These are phyloP conservation scores for Aristolochia fimbriata DNA, from an alignment of 164 flowering plant species.

Conservation along the genomic window DNA sequence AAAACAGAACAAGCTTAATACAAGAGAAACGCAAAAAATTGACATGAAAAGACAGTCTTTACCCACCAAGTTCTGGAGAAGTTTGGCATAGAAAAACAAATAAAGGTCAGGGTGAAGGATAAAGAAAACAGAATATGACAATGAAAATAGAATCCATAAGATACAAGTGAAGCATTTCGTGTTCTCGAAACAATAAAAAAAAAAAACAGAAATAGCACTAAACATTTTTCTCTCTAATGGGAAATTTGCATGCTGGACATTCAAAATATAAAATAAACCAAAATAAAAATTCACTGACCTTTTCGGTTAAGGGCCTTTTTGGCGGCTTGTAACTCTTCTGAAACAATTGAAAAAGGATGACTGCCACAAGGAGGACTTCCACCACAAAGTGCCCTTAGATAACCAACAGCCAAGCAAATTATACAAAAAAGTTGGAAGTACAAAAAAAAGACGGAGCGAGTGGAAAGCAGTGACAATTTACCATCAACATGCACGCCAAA, in stretches of 20 bases:
- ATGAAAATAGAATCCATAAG: neutral
- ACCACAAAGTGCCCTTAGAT: constrained; percentile 76
- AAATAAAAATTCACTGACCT: constrained; percentile 21
- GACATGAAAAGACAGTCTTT: neutral
- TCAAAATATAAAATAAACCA: neutral
- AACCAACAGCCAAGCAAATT: constrained; percentile 4
- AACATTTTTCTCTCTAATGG: neutral
- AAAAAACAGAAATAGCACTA: neutral
- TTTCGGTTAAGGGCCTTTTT: constrained; percentile 67
- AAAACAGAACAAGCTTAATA: neutral
- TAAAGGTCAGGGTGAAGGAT: neutral
- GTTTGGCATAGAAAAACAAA: neutral
- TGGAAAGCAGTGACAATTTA: constrained; percentile 11
- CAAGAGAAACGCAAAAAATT: neutral
- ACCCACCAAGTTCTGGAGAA: neutral
- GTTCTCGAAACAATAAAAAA: neutral
- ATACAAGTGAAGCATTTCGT: too few species aligned
- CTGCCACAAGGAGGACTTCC: constrained; percentile 73
- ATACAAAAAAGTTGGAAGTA: neutral
- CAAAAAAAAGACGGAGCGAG: neutral
- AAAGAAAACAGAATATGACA: neutral
- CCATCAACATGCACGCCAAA: constrained; percentile 87
- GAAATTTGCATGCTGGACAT: neutral
- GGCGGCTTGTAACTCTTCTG: constrained; percentile 98
- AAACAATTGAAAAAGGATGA: constrained; percentile 58